Evolutionary conservation across 495 filamentous ascomycete genomes (phyloP).

Genomic region (Penicillium daleae): DNA sequence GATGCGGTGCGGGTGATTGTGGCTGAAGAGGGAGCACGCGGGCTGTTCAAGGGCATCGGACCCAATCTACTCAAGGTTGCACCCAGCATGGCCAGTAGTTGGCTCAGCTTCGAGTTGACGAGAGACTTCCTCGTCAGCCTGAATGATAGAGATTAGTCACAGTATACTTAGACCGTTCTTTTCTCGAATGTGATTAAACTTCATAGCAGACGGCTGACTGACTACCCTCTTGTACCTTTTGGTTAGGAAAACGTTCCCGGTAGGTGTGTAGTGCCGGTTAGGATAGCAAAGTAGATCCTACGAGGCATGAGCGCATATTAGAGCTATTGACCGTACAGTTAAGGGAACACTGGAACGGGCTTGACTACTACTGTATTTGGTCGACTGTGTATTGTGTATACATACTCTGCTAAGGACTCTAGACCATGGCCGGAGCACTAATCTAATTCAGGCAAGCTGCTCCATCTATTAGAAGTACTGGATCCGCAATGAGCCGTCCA

Average conservation of each 20-base stretch:
- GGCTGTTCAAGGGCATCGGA: constrained; percentile 89
- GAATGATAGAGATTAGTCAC: constrained; percentile 41
- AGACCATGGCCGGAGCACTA: neutral
- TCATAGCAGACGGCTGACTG: neutral
- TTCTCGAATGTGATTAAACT: neutral
- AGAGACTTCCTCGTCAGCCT: constrained; percentile 78
- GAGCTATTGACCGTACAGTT: no score
- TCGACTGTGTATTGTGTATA: neutral
- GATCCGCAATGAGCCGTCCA: neutral
- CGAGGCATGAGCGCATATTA: no score
- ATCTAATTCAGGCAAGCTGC: neutral
- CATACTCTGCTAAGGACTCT: neutral
- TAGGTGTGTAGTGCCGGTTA: neutral
- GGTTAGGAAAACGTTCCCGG: neutral
- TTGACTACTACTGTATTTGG: no score
- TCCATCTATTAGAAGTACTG: neutral
- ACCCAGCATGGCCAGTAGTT: constrained; percentile 97
- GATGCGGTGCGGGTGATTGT: constrained; percentile 85
- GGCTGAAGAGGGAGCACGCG: constrained; percentile 72
- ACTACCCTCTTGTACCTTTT: neutral
- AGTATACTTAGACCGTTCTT: constrained; percentile 21
- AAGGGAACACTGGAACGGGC: no score
- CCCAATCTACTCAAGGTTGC: constrained; percentile 97
- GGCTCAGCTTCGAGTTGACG: constrained; percentile 94
- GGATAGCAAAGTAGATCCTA: neutral